phyloP scores from a whole-genome alignment of 179 eudicot genomes.

The Amaranthus tricolor region DNA sequence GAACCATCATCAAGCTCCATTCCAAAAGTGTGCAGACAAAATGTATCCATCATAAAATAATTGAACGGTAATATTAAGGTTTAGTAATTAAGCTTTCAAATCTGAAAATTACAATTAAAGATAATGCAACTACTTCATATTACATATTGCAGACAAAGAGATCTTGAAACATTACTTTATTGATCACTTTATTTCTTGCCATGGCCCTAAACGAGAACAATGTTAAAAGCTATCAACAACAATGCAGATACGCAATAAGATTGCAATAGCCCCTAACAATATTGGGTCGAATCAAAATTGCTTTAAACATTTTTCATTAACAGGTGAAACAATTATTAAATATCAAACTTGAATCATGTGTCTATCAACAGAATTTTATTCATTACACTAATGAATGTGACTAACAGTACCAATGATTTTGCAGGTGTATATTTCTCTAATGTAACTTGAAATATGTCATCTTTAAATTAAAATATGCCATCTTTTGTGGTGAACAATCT shows the following conservation, averaged over 20 bases:
- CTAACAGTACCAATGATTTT: not conserved
- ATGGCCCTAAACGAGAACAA: not conserved
- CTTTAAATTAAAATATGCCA: too few relatives aligned
- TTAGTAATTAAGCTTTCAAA: not conserved
- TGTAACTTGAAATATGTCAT: not conserved
- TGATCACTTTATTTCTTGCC: not conserved
- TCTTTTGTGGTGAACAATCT: too few relatives aligned
- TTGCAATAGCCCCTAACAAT: not conserved
- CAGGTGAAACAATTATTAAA: not conserved
- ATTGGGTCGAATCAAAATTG: not conserved
- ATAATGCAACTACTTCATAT: not conserved
- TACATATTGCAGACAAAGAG: not conserved
- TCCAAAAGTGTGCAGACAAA: not conserved
- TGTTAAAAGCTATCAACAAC: not conserved
- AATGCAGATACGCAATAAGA: not conserved
- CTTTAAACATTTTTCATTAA: not conserved
- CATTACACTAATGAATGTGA: not conserved
- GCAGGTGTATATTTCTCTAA: not conserved
- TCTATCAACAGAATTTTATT: not conserved
- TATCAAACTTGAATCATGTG: not conserved
- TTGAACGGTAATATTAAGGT: not conserved
- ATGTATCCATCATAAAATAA: not conserved
- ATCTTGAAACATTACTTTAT: too few relatives aligned
- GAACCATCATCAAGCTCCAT: not conserved
- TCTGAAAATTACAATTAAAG: not conserved